Conservation (phyloP, 208 protist genomes). For the Crithidia mellificae region DNA sequence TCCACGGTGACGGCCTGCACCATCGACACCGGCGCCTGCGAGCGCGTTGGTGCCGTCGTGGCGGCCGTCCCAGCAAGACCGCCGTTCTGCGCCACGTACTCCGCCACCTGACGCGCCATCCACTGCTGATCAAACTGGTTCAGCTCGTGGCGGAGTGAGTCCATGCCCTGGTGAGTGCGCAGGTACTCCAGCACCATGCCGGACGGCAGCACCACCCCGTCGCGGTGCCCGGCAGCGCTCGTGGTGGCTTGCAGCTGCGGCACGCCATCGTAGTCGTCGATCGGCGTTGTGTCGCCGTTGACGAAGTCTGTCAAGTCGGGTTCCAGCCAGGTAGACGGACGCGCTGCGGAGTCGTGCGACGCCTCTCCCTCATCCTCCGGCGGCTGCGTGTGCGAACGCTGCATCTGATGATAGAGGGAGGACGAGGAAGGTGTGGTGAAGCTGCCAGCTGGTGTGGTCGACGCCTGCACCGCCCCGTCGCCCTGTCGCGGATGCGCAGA, state of each 20-base stretch:
- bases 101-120: slow-evolving; percentile 40
- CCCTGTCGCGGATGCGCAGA: background rate
- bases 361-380: slow-evolving; percentile 10
- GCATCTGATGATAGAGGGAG: slow-evolving; percentile 22
- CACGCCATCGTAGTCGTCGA: slow-evolving; percentile 53
- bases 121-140: slow-evolving; percentile 41
- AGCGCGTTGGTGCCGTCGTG: slow-evolving; percentile 27
- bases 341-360: slow-evolving; percentile 22
- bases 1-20: slow-evolving; percentile 76
- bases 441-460: background rate
- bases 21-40: slow-evolving; percentile 1
- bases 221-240: slow-evolving; percentile 9
- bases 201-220: slow-evolving; percentile 69
- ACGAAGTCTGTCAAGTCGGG: slow-evolving; percentile 51
- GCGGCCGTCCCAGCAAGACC: slow-evolving; percentile 9
- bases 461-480: background rate
- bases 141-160: slow-evolving; percentile 79
- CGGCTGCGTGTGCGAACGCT: slow-evolving; percentile 37
- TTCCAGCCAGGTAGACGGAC: slow-evolving; percentile 65
- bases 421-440: slow-evolving; percentile 8
- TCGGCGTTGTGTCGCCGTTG: slow-evolving; percentile 62
- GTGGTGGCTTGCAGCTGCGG: slow-evolving; percentile 59
- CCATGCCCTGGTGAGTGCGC: slow-evolving; percentile 72
- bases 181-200: slow-evolving; percentile 86
- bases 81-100: slow-evolving; percentile 39